Evolutionary conservation across 2,329 filamentous ascomycete genomes (phyloP).

Genomic region (Dactylonectria estremocensis): DNA sequence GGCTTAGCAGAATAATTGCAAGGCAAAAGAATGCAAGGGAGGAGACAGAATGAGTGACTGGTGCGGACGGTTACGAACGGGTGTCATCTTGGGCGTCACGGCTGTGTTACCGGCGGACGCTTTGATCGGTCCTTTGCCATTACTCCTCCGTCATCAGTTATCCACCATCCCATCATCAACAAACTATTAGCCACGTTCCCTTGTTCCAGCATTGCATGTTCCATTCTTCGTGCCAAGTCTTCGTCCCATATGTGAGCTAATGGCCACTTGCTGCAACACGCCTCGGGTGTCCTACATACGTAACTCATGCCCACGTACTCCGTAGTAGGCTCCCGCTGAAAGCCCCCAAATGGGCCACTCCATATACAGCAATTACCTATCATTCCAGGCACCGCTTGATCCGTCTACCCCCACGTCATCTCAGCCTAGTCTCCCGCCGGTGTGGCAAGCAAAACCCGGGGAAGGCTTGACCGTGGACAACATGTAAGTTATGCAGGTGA

Average conservation of each 20-base stretch:
- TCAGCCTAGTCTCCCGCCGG: not conserved
- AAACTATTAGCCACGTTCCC: not conserved
- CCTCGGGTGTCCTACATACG: not conserved
- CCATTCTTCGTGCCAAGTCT: not conserved
- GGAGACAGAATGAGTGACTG: not conserved
- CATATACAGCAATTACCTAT: conserved; percentile 10
- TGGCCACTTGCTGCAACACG: conserved; percentile 12
- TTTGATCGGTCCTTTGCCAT: not conserved
- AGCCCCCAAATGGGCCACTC: conserved; percentile 8
- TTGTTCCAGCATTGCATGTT: too few relatives aligned
- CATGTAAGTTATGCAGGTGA: conserved; percentile 15
- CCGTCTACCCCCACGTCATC: conserved; percentile 2
- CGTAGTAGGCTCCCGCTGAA: not conserved
- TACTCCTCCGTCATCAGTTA: conserved; percentile 9
- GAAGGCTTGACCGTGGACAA: not conserved
- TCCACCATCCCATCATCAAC: conserved; percentile 16
- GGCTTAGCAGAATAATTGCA: conserved; percentile 8
- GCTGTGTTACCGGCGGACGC: conserved; percentile 11
- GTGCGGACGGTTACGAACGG: conserved; percentile 20
- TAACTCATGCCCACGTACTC: not conserved
- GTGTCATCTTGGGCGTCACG: not conserved
- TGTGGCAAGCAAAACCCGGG: not conserved
- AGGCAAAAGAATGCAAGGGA: conserved; percentile 31
- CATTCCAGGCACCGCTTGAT: conserved; percentile 10
- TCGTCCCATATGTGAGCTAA: conserved; percentile 10